Percentiles rank a stretch among this genome's conserved stretches.
These are phyloP conservation scores for Nigrospora osmanthi DNA, from an alignment of 2,329 filamentous ascomycete genomes.

Conservation along the genomic window DNA sequence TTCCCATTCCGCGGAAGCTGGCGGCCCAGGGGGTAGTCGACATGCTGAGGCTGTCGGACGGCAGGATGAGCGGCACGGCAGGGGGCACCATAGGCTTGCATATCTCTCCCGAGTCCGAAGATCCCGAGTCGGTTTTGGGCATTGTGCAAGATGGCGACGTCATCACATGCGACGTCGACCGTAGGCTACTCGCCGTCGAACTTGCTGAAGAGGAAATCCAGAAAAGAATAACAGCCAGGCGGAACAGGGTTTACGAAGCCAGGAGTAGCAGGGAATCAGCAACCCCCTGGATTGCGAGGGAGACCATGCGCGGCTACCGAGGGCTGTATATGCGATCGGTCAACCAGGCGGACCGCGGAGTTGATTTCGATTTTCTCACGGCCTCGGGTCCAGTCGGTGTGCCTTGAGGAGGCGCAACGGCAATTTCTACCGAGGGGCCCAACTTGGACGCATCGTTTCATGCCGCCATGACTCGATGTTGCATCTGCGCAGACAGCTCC, in stretches of 20 bases:
- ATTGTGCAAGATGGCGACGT: conserved; percentile 69
- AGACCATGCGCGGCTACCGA: conserved; percentile 44
- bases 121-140: conserved; percentile 69
- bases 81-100: conserved; percentile 90
- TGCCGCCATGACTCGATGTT: too few species aligned
- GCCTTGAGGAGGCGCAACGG: too few species aligned
- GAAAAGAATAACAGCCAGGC: conserved; percentile 53
- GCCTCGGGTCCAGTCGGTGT: conserved; percentile 23
- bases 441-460: too few species aligned
- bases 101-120: conserved; percentile 75
- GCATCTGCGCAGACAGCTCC: too few species aligned
- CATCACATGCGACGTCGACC: conserved; percentile 70
- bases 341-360: conserved; percentile 51
- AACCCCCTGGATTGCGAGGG: conserved; percentile 25
- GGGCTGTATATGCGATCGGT: conserved; percentile 52
- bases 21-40: conserved; percentile 69
- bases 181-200: conserved; percentile 49
- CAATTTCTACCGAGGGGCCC: too few species aligned
- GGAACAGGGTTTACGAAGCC: conserved; percentile 21
- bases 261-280: conserved; percentile 10
- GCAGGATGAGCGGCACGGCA: conserved; percentile 76
- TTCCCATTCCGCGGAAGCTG: conserved; percentile 65
- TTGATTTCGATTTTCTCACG: conserved; percentile 55
- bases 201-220: conserved; percentile 64
- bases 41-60: conserved; percentile 79